Evolutionary conservation across 23 red algal species (phyloP), one percentile per base, ranked within the genome.

Genomic region (Gracilariopsis chorda): DNA sequence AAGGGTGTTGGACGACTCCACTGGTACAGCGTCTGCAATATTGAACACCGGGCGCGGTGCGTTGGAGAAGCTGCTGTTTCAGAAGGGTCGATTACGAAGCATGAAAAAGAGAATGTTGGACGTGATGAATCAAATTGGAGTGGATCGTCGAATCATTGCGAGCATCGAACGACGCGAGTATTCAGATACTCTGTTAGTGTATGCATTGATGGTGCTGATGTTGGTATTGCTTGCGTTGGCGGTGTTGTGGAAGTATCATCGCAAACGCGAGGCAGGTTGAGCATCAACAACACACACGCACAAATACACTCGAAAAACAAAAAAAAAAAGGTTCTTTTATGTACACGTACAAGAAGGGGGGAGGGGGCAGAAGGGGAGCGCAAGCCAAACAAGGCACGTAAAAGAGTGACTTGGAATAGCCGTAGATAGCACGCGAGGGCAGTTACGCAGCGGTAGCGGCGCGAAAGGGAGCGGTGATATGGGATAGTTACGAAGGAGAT

Each of bases 221-320:
- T 16, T 88, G 40, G 28, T 75, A 45, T 49, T 88, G 67, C 46
- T 88, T 17, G 63, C 10, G 43, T 20, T 75, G 8, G 83, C 83
- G 7, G 67, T 75, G 19, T 17, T 88, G n/a, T 88, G 61, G 59
- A 88, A 88, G 67, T 72, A 88, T 44, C 83, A 88, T 19, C 60
- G 83, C 30, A 73, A 61, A 48, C 39, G 35, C 25, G 16, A 47
- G 14, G 34, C 21, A 7, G 79, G 56, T 3, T 58, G 35, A 65
- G 32, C 24, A 36, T 10, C 0, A 36, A 55, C 49, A 16, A 55
- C 16, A 55, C 49, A 55, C n/a, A 16, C 49, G 14, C n/a, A n/a
- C 14, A 16, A n/a, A 55, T 55, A 55, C 16, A 55, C 49, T 16
- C 14, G 16, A 55, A 55, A 55, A n/a, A 55, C 49, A 14, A 55